Evolutionary conservation across 371 early-diverging fungal genomes (phyloP).

Genomic region (Rhizopus delemar): DNA sequence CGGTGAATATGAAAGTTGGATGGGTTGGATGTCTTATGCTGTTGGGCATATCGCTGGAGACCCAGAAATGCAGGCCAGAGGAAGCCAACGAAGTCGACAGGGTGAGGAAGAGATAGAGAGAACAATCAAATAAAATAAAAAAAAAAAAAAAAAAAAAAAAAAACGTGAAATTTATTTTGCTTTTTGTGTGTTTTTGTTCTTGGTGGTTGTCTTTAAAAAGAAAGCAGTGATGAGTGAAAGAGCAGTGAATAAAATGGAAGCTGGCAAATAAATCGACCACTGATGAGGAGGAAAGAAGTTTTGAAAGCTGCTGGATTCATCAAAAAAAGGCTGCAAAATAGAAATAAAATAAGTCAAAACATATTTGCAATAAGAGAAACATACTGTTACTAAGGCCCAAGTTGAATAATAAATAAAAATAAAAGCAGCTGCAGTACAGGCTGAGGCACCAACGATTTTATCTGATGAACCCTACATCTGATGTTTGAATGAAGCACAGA

Average conservation of each 20-base stretch:
- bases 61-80: conserved; percentile 42
- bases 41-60: conserved; percentile 48
- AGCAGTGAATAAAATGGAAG: conserved; percentile 75
- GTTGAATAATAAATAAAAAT: conserved; percentile 85
- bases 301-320: conserved; percentile 68
- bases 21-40: conserved; percentile 36
- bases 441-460: conserved; percentile 75
- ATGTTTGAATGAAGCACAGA: background rate
- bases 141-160: too few species aligned
- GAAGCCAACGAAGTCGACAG: conserved; percentile 26
- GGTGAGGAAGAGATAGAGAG: conserved; percentile 34
- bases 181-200: conserved; percentile 63
- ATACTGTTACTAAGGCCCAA: conserved; percentile 85
- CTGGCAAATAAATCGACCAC: conserved; percentile 83
- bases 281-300: conserved; percentile 75
- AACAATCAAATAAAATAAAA: conserved; percentile 1
- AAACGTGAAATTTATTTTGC: conserved; percentile 21
- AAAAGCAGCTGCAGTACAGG: conserved; percentile 65
- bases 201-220: conserved; percentile 76
- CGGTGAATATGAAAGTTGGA: conserved; percentile 45
- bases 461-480: conserved; percentile 54
- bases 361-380: conserved; percentile 5
- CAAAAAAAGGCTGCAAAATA: conserved; percentile 79
- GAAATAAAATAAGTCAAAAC: background rate
- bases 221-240: conserved; percentile 71